Evolutionary conservation across 306 rosid genomes (phyloP), one percentile per base, ranked within the genome.

Genomic region (Rosa rugosa): DNA sequence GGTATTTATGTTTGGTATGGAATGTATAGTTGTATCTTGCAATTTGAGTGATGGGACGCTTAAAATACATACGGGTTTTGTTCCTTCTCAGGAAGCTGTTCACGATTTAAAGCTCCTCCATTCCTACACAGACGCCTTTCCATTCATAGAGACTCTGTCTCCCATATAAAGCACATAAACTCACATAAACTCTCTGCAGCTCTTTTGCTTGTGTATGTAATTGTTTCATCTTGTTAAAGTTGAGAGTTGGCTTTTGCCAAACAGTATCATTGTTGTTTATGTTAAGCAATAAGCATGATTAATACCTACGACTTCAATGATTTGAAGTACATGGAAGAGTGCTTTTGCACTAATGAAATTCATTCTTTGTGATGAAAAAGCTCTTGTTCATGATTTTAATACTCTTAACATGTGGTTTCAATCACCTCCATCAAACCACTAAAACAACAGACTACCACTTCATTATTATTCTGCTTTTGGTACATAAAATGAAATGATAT

Each of bases 61-160:
- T 62, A 72, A 38, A 38, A 72, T 41, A 22, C 31, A 5, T 22
- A 53, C 14, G 20, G 20, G 34, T 34, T 31, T 71, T 40, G 40
- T 71, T 45, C 59, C 42, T 12, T 65, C 45, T 17, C 46, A 4
- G 22, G 45, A 17, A 14, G 46, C 8, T 14, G 69, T 17, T 65
- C 46, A 7, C 31, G 41, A 63, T 65, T 65, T 36, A 20, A 65
- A 65, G 46, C 22, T 16, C 13, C 11, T 36, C 6, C 70, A 65
- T 36, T 14, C 46, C 23, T 36, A 36, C 36, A 65, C 6, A 65
- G 70, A 65, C 23, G 22, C 75, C 6, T 71, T 46, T 71, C 59
- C 75, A 12, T 71, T 71, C 75, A 14, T 71, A 23, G 70, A 65
- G 46, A 65, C 23, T 16, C 22, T 65, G 22, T 36, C 70, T 36